These are phyloP conservation scores for Sclerotinia subarctica DNA, from an alignment of 2,329 filamentous ascomycete species.

Conservation along the genomic window DNA sequence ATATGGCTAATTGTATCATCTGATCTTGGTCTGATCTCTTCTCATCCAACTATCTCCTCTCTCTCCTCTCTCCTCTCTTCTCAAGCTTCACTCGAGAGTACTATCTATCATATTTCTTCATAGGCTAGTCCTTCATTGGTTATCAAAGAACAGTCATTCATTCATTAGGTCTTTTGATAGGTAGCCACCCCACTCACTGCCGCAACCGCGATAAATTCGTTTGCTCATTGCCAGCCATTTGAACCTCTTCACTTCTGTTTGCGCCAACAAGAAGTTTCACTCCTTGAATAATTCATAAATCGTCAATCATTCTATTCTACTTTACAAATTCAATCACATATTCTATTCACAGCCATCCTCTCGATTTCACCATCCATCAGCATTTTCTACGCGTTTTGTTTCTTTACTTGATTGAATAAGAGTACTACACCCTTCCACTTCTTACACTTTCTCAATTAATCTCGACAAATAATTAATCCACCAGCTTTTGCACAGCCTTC, in stretches of 20 bases:
- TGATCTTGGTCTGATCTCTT: not conserved
- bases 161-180: not conserved
- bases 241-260: not conserved
- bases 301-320: not conserved
- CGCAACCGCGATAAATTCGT: not conserved
- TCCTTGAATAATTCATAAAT: not conserved
- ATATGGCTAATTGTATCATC: not conserved
- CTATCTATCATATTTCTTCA: not conserved
- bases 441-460: not conserved
- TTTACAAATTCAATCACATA: not conserved
- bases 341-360: not conserved
- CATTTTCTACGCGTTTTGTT: not conserved
- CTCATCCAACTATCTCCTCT: slow-evolving; percentile 7
- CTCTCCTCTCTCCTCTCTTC: not conserved
- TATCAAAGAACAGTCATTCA: not conserved
- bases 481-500: slow-evolving; percentile 13
- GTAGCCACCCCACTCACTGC: not conserved
- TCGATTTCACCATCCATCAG: not conserved
- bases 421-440: not conserved
- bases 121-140: slow-evolving; percentile 11
- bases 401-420: not conserved
- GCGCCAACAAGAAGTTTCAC: not conserved
- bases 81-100: not conserved
- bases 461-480: not conserved
- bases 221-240: not conserved